A percentile compares a stretch with the other conserved stretches of the same genome.
Conservation (phyloP, 257 asterid species). For the Verbascum thapsus region DNA sequence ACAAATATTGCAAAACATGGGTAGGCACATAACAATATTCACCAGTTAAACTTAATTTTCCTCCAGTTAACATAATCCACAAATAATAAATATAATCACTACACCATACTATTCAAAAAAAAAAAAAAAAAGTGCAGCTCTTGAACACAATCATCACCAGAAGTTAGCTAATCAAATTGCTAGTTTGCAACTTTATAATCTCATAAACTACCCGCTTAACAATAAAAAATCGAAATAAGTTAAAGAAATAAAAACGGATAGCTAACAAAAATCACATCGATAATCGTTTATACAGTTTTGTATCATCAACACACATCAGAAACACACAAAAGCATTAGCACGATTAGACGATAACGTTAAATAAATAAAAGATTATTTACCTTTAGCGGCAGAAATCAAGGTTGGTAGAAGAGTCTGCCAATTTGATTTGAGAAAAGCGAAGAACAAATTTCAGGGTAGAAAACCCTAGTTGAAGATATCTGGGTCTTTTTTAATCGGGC, state of each 20-base stretch:
- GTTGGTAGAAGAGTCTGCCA: conserved; percentile 23
- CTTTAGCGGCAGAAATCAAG: conserved; percentile 24
- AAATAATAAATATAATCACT: background rate
- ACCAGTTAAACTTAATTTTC: conserved; percentile 14
- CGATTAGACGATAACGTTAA: background rate
- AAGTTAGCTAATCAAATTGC: conserved; percentile 4
- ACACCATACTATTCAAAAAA: background rate
- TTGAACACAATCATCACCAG: background rate
- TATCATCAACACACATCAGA: conserved; percentile 14
- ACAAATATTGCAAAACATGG: background rate
- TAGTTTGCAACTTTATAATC: background rate
- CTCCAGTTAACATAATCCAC: conserved; percentile 15
- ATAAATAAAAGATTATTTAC: conserved; percentile 7
- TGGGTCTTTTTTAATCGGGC: conserved; percentile 35
- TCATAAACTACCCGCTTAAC: background rate
- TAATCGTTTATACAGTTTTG: background rate
- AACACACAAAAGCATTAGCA: background rate
- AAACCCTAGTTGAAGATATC: conserved; percentile 39
- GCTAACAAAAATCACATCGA: background rate
- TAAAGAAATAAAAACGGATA: background rate
- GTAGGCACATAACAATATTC: conserved; percentile 17
- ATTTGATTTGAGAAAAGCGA: conserved; percentile 24
- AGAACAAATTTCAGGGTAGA: background rate
- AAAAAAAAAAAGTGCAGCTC: background rate
- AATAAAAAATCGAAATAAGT: background rate